Conservation (phyloP, 2,329 filamentous ascomycete genomes). For the Venturia asperata region DNA sequence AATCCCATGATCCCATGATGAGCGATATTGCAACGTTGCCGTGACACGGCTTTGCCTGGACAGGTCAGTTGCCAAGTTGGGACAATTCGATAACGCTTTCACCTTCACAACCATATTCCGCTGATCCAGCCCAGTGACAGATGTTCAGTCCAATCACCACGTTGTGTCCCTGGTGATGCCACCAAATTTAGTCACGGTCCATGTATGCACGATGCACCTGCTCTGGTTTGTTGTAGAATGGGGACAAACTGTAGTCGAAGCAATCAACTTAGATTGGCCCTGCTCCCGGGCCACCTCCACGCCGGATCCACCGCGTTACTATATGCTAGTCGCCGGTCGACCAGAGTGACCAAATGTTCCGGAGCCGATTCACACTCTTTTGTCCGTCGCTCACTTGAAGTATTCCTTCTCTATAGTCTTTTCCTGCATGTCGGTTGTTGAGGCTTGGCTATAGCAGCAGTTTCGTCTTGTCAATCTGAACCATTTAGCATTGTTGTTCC, state of each 20-base stretch:
- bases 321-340: slow-evolving; percentile 4
- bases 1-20: neutral
- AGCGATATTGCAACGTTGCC: neutral
- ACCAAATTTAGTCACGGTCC: neutral
- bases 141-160: neutral
- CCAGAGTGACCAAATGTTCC: neutral
- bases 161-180: neutral
- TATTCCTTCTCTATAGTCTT: neutral
- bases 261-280: slow-evolving; percentile 9
- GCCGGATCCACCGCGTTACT: slow-evolving; percentile 6
- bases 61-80: neutral
- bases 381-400: neutral
- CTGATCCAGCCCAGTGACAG: neutral
- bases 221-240: neutral
- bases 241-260: slow-evolving; percentile 3
- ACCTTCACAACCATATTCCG: neutral
- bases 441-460: neutral
- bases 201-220: neutral
- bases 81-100: neutral
- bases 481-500: neutral
- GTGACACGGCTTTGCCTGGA: neutral
- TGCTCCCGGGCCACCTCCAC: slow-evolving; percentile 12
- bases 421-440: neutral
- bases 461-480: neutral
- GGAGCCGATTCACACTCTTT: neutral